phyloP scores from a whole-genome alignment of 352 stramenopile genomes.

The Globisporangium cederbergense region DNA sequence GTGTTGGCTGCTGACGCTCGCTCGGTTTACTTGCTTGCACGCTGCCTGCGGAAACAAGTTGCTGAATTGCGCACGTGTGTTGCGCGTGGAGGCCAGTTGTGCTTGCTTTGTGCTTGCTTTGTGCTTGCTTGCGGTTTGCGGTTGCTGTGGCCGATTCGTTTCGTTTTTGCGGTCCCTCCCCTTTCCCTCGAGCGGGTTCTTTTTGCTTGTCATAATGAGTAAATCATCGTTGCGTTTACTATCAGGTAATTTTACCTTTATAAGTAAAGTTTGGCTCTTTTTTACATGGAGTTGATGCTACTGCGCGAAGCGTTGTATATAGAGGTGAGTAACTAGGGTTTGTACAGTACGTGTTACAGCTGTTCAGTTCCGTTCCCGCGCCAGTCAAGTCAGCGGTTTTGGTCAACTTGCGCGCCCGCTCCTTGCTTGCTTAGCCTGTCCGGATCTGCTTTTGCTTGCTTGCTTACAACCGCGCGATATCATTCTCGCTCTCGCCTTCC shows the following conservation, averaged over 20 bases:
- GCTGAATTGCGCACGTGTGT: neutral
- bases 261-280: neutral
- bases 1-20: neutral
- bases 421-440: no score
- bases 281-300: neutral
- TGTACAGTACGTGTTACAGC: neutral
- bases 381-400: neutral
- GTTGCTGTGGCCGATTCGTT: neutral
- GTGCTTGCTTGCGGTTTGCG: neutral
- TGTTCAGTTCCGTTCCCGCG: neutral
- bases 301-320: neutral
- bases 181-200: conserved; percentile 5
- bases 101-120: neutral
- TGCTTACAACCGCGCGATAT: neutral
- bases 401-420: no score
- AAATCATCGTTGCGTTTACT: neutral
- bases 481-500: neutral
- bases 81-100: neutral
- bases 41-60: neutral
- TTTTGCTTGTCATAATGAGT: neutral
- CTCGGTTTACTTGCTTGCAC: neutral
- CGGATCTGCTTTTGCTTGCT: no score
- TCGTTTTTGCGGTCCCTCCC: neutral
- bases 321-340: neutral
- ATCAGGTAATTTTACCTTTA: neutral